Conservation (phyloP, 768 basidiomycete species). For the Boletus rex-veris region DNA sequence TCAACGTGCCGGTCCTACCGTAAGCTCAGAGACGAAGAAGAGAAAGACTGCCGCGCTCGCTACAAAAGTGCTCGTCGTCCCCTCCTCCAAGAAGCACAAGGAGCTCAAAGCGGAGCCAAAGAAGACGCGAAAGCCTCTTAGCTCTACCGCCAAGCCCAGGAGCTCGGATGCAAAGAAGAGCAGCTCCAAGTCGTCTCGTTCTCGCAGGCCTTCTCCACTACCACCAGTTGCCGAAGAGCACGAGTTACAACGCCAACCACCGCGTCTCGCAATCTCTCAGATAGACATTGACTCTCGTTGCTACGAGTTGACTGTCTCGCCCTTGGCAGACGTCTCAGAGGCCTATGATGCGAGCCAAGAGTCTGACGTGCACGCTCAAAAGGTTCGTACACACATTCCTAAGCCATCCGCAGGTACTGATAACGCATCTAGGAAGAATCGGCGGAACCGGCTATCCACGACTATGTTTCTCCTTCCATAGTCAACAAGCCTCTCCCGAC, state of each 20-base stretch:
- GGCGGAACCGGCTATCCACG: conserved; percentile 54
- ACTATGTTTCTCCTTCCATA: conserved; percentile 41
- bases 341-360: conserved; percentile 55
- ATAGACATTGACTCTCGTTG: conserved; percentile 66
- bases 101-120: conserved; percentile 48
- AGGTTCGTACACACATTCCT: conserved; percentile 37
- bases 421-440: conserved; percentile 44
- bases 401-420: not conserved
- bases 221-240: conserved; percentile 58
- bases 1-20: conserved; percentile 45
- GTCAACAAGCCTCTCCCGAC: conserved; percentile 28
- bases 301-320: conserved; percentile 75
- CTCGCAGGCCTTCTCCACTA: conserved; percentile 53
- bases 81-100: conserved; percentile 41
- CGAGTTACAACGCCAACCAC: conserved; percentile 31
- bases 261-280: conserved; percentile 39
- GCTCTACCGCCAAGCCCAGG: conserved; percentile 23
- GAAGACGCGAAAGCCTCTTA: conserved; percentile 53
- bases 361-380: conserved; percentile 43
- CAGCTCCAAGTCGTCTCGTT: conserved; percentile 29
- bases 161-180: conserved; percentile 38
- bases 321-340: conserved; percentile 70
- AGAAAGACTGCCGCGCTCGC: conserved; percentile 59
- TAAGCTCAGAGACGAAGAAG: conserved; percentile 48
- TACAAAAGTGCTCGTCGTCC: conserved; percentile 43